Conservation (phyloP, 495 filamentous ascomycete genomes). For the Penicillium canescens region DNA sequence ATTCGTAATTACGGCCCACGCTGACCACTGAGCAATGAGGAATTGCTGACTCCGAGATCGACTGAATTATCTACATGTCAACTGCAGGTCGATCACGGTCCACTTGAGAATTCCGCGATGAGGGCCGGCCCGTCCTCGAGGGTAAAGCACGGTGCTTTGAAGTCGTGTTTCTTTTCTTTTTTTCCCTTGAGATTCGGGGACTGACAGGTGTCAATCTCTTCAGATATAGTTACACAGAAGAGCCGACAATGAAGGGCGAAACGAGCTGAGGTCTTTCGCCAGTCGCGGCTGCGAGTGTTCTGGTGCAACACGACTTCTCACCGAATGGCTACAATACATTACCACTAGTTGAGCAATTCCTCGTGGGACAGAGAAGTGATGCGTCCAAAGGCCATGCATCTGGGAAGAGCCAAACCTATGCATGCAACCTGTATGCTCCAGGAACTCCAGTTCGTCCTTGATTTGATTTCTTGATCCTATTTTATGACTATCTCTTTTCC, state of each 20-base stretch:
- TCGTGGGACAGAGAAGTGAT: slow-evolving; percentile 21
- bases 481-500: neutral
- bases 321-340: slow-evolving; percentile 11
- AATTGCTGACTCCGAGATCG: slow-evolving; percentile 10
- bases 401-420: neutral
- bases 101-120: slow-evolving; percentile 25
- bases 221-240: neutral
- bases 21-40: slow-evolving; percentile 8
- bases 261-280: slow-evolving; percentile 17
- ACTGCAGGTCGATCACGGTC: slow-evolving; percentile 28
- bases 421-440: slow-evolving; percentile 8
- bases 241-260: neutral
- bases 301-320: slow-evolving; percentile 12
- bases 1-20: slow-evolving; percentile 10
- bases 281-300: slow-evolving; percentile 31
- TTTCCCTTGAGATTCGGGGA: neutral
- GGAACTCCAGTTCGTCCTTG: slow-evolving; percentile 12
- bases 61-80: slow-evolving; percentile 22
- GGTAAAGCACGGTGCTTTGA: slow-evolving; percentile 7
- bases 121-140: slow-evolving; percentile 34
- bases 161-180: slow-evolving; percentile 8
- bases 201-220: slow-evolving; percentile 7
- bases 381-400: slow-evolving; percentile 16
- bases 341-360: slow-evolving; percentile 12
- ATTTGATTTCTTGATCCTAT: neutral